These are phyloP conservation scores for Terana coerulea DNA, from an alignment of 768 basidiomycete genomes.

Conservation along the genomic window DNA sequence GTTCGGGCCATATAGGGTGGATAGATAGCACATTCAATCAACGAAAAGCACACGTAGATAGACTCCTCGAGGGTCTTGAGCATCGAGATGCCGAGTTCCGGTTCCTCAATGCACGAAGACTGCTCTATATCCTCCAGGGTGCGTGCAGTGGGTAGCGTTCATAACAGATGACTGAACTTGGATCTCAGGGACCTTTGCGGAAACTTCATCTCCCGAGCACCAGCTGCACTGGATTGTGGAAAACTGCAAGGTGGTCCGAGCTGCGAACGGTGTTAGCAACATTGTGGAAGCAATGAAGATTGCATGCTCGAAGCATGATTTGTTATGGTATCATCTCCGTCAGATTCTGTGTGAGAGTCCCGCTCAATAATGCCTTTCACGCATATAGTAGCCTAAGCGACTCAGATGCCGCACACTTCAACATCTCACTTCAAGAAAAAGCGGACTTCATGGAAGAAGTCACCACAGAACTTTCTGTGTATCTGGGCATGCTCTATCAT, in stretches of 20 bases:
- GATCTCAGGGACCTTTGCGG: constrained; percentile 81
- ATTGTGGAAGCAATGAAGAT: constrained; percentile 90
- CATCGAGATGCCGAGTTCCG: constrained; percentile 81
- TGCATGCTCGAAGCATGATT: constrained; percentile 82
- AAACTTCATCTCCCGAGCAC: constrained; percentile 88
- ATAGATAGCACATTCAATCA: constrained; percentile 57
- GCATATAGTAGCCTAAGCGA: constrained; percentile 66
- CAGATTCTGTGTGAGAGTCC: not conserved
- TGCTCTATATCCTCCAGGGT: constrained; percentile 96
- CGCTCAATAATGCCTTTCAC: not conserved
- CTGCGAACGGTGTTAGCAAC: constrained; percentile 75
- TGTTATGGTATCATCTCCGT: constrained; percentile 71
- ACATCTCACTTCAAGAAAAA: constrained; percentile 66
- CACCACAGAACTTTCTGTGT: constrained; percentile 88
- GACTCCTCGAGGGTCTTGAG: constrained; percentile 83
- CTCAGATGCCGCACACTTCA: constrained; percentile 65
- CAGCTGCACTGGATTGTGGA: constrained; percentile 96
- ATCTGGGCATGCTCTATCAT: constrained; percentile 93
- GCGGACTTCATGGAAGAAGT: constrained; percentile 85
- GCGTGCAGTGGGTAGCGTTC: constrained; percentile 15
- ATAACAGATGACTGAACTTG: too few species aligned
- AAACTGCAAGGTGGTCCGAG: constrained; percentile 83
- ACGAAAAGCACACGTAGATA: constrained; percentile 71
- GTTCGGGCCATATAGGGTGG: constrained; percentile 56
- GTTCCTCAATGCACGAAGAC: constrained; percentile 79